phyloP scores from a whole-genome alignment of 2,329 filamentous ascomycete genomes.

The Teratosphaeria viscida region DNA sequence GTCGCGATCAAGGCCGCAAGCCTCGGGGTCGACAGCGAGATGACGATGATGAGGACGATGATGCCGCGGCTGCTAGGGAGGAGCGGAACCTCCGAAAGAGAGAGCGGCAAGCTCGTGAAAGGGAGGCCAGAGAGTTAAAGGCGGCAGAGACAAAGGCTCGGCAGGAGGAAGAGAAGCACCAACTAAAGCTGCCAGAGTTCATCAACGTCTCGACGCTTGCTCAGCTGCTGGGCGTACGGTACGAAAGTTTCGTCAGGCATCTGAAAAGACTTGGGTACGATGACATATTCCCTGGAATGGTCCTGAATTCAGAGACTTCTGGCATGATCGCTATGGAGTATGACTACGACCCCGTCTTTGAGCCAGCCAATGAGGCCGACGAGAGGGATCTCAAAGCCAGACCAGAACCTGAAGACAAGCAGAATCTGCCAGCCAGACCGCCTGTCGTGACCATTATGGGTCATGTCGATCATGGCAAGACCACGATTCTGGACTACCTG shows the following conservation, averaged over 20 bases:
- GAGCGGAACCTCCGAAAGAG: slow-evolving; percentile 15
- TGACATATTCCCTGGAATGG: slow-evolving; percentile 67
- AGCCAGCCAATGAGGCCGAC: slow-evolving; percentile 35
- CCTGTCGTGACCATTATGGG: slow-evolving; percentile 99
- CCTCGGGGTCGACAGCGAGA: not conserved
- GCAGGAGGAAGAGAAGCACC: slow-evolving; percentile 11
- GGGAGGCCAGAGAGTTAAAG: slow-evolving; percentile 4
- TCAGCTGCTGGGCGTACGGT: slow-evolving; percentile 58
- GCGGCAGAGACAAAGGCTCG: slow-evolving; percentile 13
- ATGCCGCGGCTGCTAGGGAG: slow-evolving; percentile 14
- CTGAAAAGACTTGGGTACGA: slow-evolving; percentile 84
- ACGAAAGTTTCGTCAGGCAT: slow-evolving; percentile 61
- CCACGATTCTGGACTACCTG: slow-evolving; percentile 85
- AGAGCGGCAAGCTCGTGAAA: slow-evolving; percentile 7
- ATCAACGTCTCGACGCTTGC: slow-evolving; percentile 82
- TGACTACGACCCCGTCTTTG: slow-evolving; percentile 67
- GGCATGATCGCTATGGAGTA: slow-evolving; percentile 86
- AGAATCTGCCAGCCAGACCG: slow-evolving; percentile 60
- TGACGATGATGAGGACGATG: slow-evolving; percentile 17
- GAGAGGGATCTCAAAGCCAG: slow-evolving; percentile 64
- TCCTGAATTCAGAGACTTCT: slow-evolving; percentile 84
- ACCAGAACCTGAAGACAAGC: slow-evolving; percentile 37
- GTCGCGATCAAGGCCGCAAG: not conserved
- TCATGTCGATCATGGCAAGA: slow-evolving; percentile 97
- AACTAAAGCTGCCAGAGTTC: slow-evolving; percentile 71